Base-by-base conservation (phyloP, 371 early-diverging fungal species). In the Haplosporangium sp. region DNA sequence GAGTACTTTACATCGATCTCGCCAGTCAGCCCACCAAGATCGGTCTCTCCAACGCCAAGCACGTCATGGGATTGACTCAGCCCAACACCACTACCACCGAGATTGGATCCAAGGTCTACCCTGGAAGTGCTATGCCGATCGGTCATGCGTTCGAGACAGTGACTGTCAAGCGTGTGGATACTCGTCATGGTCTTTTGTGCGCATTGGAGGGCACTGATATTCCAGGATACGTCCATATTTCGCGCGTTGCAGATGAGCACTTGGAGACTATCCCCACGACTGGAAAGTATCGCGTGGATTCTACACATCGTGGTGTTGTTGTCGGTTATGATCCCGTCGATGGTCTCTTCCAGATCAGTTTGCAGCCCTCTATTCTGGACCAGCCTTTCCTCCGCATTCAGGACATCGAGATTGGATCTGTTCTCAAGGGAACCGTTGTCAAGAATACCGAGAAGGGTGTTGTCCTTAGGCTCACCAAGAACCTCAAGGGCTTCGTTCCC, bases 261-360 rank as follows among this genome's bases (percentile, higher is more conserved):
- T 59, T 90, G 23, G 80, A 85, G 13, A 64, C 67, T 36, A 70
- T 89, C 20, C 68, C 82, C 41, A 82, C 86, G n/a, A 82, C 80
- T 7, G 92, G 91, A 46, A 85, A 83, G 37, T 95, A 82, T 79
- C 82, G 81, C 37, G 59, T 91, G 10, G 95, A 91, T 38, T 85
- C 90, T 5, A 77, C 64, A 1, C 96, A 96, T 67, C 86, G 87
- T 40, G 94, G 87, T 38, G 89, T 96, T 62, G 92, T 96, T 6
- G 69, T 95, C 48, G 90, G 91, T 5, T 92, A 90, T 71, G 95
- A 93, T 46, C 84, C 90, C 41, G 86, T 93, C 16, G 95, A 94
- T 70, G 91, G 89, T 29, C 55, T 94, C 1, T 64, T 92, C 20
- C 86, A 89, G 40, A 81, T 95, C 29, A 90, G 93, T 21, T 84